Base-by-base conservation (phyloP, 805 yeast species). In the Wickerhamomyces hampshirensis region DNA sequence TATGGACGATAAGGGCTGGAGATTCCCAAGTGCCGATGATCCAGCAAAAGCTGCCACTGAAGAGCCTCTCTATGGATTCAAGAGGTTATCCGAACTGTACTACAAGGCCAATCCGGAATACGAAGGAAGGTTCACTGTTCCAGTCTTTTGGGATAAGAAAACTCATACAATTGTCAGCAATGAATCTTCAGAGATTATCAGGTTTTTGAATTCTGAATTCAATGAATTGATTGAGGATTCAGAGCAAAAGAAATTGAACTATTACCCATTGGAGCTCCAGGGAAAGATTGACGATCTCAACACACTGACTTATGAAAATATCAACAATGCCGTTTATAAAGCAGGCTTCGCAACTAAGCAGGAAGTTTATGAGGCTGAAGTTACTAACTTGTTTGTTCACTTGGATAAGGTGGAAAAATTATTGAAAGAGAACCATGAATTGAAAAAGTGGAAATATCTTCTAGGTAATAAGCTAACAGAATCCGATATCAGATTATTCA, bases 311-410 rank as follows among this genome's bases (percentile, higher is more conserved):
- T 89, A 89, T 59, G 84, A 83, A 53, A 75, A 72, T 51, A 83
- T 91, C 59, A 88, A 89, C 69, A 86, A 84, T 55, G 97, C 96
- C 27, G 97, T 89, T 28, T 91, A 91, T 69, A 91, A 87, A 63
- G 48, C 93, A 3, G 98, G 98, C 0, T 91, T 89, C 60, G 86
- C 96, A 5, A 77, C 87, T 9, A 71, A 71, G 38, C 95, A 86
- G 60, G 87, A 82, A 44, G 84, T 80, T 10, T 89, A 89, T 55
- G 91, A 84, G 46, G 64, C 64, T 35, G 81, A 81, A 49, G 85
- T 82, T 3, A 58, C 50, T 23, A 72, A 70, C 29, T 62, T 89
- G 24, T 89, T 88, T 57, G 62, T 63, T 18, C 71, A 77, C 44
- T 67, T 87, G 53, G 89, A 84, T 49, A 75, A 74, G 49, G 77